These are phyloP conservation scores for Ceratocystis smalleyi DNA, from an alignment of 2,329 filamentous ascomycete species.

Conservation along the genomic window DNA sequence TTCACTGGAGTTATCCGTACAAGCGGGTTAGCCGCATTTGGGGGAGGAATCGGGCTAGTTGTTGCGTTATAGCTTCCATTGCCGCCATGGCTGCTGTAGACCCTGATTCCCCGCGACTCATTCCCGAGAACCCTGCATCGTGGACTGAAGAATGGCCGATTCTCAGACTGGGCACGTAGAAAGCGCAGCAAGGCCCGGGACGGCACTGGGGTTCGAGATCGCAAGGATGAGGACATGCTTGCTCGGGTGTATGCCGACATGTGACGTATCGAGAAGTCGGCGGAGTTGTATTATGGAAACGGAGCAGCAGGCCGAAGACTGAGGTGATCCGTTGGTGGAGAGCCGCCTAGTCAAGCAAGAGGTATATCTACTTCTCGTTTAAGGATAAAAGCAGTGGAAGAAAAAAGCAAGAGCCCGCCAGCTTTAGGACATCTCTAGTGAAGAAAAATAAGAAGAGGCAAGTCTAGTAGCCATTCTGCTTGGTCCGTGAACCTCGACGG, in stretches of 20 bases:
- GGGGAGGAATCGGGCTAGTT: background rate
- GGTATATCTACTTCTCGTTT: background rate
- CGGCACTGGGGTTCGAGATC: slow-evolving; percentile 29
- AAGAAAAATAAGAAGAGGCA: slow-evolving; percentile 7
- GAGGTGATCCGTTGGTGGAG: too few relatives aligned
- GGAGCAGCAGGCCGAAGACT: too few relatives aligned
- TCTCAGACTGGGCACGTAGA: slow-evolving; percentile 54
- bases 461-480: slow-evolving; percentile 1
- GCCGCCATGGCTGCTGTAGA: background rate
- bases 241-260: slow-evolving; percentile 18
- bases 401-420: background rate
- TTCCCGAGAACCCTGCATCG: slow-evolving; percentile 7
- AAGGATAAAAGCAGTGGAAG: background rate
- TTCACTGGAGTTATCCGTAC: background rate
- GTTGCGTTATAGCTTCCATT: background rate
- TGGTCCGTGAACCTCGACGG: background rate
- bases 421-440: background rate
- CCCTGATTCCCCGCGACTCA: background rate
- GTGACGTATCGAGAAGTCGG: background rate
- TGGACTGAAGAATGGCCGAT: slow-evolving; percentile 35
- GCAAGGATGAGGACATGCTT: slow-evolving; percentile 31
- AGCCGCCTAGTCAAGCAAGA: too few relatives aligned
- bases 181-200: slow-evolving; percentile 51
- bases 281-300: too few relatives aligned
- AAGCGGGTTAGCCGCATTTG: background rate